phyloP scores from a whole-genome alignment of 2,329 filamentous ascomycete genomes.

The Ceratocystis lukuohia region DNA sequence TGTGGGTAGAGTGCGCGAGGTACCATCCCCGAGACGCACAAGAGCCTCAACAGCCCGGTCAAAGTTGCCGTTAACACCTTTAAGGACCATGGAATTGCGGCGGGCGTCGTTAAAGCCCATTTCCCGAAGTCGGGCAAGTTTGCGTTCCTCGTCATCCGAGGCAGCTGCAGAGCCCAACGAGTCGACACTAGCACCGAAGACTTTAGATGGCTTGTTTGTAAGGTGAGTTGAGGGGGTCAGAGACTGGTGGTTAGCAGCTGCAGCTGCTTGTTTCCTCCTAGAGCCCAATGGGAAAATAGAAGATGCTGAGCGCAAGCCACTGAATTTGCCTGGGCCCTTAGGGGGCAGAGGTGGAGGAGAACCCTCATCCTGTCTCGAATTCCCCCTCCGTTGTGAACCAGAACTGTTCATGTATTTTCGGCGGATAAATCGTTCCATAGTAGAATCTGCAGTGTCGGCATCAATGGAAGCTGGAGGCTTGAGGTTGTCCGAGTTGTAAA shows the following conservation, averaged over 20 bases:
- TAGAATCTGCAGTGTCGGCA: conserved; percentile 79
- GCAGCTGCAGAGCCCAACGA: conserved; percentile 27
- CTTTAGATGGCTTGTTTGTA: conserved; percentile 51
- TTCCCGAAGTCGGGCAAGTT: conserved; percentile 63
- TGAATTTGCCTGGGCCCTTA: conserved; percentile 48
- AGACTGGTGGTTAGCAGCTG: conserved; percentile 24
- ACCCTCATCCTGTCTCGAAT: conserved; percentile 42
- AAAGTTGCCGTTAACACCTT: conserved; percentile 70
- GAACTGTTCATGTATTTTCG: conserved; percentile 69
- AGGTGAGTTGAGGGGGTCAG: conserved; percentile 27
- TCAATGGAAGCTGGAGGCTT: conserved; percentile 78
- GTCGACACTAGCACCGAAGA: conserved; percentile 57
- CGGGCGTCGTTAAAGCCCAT: conserved; percentile 86
- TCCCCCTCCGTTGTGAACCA: conserved; percentile 26
- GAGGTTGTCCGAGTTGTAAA: conserved; percentile 75
- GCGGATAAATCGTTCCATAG: conserved; percentile 89
- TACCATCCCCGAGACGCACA: conserved; percentile 65
- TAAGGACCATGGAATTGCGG: conserved; percentile 67
- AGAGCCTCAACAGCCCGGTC: conserved; percentile 77
- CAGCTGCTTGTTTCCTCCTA: conserved; percentile 38
- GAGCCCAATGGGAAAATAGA: conserved; percentile 54
- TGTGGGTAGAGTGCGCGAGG: conserved; percentile 28
- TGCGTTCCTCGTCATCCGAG: conserved; percentile 54
- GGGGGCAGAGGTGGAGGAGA: conserved; percentile 46
- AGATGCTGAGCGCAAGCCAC: conserved; percentile 43